These are phyloP conservation scores for Proliferodiscus dingleyae DNA, from an alignment of 2,329 filamentous ascomycete genomes.

Conservation along the genomic window DNA sequence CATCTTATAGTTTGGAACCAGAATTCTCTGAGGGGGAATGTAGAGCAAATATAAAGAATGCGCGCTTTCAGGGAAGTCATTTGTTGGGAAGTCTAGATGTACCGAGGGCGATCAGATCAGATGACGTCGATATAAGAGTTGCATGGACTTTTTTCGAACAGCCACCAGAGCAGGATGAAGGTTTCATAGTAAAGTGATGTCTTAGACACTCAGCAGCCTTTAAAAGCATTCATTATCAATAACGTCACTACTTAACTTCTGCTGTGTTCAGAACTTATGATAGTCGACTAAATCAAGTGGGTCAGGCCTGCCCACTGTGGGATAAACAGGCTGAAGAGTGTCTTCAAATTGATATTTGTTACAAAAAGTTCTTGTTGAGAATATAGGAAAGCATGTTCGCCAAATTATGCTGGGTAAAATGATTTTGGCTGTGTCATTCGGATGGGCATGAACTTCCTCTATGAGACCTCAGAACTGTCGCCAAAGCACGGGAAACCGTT, in stretches of 20 bases:
- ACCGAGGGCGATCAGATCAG: no score
- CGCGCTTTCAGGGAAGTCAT: neutral
- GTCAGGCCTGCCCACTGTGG: neutral
- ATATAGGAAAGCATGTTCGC: slow-evolving; percentile 26
- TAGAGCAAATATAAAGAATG: neutral
- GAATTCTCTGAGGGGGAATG: neutral
- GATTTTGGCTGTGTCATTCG: slow-evolving; percentile 19
- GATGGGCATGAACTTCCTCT: slow-evolving; percentile 18
- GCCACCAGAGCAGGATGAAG: no score
- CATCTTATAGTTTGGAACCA: neutral
- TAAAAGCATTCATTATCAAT: no score
- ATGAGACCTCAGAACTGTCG: slow-evolving; percentile 17
- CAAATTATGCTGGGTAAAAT: slow-evolving; percentile 30
- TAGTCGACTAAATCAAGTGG: no score
- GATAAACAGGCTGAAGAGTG: neutral
- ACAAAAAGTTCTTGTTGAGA: neutral
- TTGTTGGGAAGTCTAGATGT: no score
- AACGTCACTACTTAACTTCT: no score
- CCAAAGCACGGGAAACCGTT: slow-evolving; percentile 27
- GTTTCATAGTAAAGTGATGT: no score
- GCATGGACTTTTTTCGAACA: no score
- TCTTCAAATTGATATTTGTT: no score
- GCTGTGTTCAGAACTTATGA: no score
- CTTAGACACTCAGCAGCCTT: no score
- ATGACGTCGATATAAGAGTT: no score